Percentiles rank a stretch among this genome's conserved stretches.
Conservation (phyloP, 2,329 filamentous ascomycete genomes). For the Lecanicillium sp. region DNA sequence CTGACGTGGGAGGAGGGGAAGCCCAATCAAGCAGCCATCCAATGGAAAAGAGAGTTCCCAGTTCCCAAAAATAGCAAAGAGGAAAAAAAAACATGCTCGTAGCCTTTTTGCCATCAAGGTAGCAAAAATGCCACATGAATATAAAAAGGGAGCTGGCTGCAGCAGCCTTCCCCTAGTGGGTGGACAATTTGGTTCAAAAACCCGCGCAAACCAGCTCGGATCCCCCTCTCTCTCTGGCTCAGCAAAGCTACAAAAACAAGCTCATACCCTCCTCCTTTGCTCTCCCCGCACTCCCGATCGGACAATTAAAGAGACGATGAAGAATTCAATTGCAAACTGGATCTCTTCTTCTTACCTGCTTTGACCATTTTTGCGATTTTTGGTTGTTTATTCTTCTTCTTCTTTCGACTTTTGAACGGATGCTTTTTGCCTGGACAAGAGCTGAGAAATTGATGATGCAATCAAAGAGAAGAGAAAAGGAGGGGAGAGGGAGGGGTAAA, state of each 20-base stretch:
- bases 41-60: too few species aligned
- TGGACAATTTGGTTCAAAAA: constrained; percentile 25
- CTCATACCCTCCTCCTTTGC: too few species aligned
- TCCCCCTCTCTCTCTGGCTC: background rate
- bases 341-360: constrained; percentile 62
- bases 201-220: constrained; percentile 51
- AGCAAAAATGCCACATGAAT: too few species aligned
- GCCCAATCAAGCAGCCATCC: too few species aligned
- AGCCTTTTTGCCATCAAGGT: too few species aligned
- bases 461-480: constrained; percentile 8
- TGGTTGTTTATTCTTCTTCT: constrained; percentile 19
- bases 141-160: background rate
- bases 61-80: too few species aligned
- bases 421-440: too few species aligned
- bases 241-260: constrained; percentile 2
- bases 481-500: constrained; percentile 1
- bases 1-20: constrained; percentile 2
- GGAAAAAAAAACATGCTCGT: too few species aligned
- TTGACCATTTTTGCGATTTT: constrained; percentile 87
- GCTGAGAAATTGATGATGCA: constrained; percentile 9
- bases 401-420: too few species aligned
- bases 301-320: background rate
- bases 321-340: constrained; percentile 9
- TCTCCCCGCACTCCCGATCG: too few species aligned
- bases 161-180: constrained; percentile 2